These are phyloP conservation scores for Boletus rufocinnamomeus DNA, from an alignment of 768 basidiomycete species.

Conservation along the genomic window DNA sequence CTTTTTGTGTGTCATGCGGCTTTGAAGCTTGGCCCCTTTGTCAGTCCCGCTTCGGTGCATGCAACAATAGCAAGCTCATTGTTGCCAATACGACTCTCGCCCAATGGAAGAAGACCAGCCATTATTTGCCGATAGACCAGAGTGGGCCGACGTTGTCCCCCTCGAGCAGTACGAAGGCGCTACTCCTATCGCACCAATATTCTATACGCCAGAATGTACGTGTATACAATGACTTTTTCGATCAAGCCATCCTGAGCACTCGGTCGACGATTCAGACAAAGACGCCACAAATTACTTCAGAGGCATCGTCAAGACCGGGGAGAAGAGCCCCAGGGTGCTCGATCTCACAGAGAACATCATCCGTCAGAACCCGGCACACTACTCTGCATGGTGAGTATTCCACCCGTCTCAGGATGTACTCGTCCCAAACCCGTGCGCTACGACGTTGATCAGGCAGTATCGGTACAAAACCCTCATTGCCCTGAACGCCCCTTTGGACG, in stretches of 20 bases:
- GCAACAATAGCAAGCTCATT: not conserved
- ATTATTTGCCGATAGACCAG: constrained; percentile 61
- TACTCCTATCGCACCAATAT: constrained; percentile 86
- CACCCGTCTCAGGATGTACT: not conserved
- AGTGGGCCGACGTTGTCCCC: constrained; percentile 82
- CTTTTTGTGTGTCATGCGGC: not conserved
- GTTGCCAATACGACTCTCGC: not conserved
- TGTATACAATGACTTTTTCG: constrained; percentile 17
- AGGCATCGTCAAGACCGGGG: constrained; percentile 72
- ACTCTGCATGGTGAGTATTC: constrained; percentile 83
- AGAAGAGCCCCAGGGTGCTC: constrained; percentile 80
- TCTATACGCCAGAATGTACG: constrained; percentile 88
- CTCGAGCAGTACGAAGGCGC: constrained; percentile 78
- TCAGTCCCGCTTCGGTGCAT: not conserved
- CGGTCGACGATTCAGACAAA: constrained; percentile 57
- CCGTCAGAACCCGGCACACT: constrained; percentile 92
- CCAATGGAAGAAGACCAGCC: constrained; percentile 22
- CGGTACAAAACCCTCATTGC: constrained; percentile 84
- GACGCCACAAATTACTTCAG: constrained; percentile 94
- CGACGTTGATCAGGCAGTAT: constrained; percentile 72
- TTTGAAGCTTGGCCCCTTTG: not conserved
- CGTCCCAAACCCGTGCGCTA: not conserved
- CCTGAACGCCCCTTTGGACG: constrained; percentile 64
- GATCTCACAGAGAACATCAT: constrained; percentile 89
- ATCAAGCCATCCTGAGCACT: constrained; percentile 9